phyloP scores from a whole-genome alignment of 208 protist genomes.

The Leishmania braziliensis region DNA sequence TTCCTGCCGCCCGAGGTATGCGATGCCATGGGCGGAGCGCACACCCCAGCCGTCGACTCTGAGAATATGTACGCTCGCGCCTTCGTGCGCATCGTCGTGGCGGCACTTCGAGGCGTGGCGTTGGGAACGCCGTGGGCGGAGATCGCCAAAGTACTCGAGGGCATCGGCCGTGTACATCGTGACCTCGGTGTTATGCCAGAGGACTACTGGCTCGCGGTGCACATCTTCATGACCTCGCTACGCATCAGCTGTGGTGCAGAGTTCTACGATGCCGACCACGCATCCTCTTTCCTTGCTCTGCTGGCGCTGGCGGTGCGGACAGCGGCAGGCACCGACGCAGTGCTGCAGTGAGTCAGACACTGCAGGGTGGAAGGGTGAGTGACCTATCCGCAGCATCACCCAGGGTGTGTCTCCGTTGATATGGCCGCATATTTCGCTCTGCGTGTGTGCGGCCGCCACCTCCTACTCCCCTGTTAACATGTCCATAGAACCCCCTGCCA shows the following conservation, averaged over 20 bases:
- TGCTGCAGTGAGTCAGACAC: slow-evolving; percentile 2
- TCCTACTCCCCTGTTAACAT: background rate
- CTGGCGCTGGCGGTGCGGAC: slow-evolving; percentile 71
- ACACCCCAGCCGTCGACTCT: slow-evolving; percentile 25
- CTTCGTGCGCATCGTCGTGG: slow-evolving; percentile 76
- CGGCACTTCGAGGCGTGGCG: slow-evolving; percentile 55
- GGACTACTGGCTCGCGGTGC: slow-evolving; percentile 79
- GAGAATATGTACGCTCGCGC: slow-evolving; percentile 73
- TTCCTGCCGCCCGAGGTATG: slow-evolving; percentile 23
- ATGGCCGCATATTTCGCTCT: background rate
- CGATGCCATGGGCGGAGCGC: slow-evolving; percentile 19
- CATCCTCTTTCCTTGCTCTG: slow-evolving; percentile 68
- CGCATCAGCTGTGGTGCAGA: slow-evolving; percentile 61
- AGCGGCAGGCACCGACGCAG: slow-evolving; percentile 18
- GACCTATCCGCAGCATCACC: background rate
- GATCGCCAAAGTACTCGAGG: slow-evolving; percentile 41
- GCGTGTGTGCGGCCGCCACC: background rate
- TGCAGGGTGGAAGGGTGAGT: background rate
- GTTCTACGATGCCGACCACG: slow-evolving; percentile 48
- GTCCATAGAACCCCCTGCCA: background rate
- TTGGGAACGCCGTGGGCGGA: slow-evolving; percentile 53
- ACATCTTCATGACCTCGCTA: slow-evolving; percentile 71
- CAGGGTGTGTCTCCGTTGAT: background rate
- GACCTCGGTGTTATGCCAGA: slow-evolving; percentile 58
- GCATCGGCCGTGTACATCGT: slow-evolving; percentile 62